Evolutionary conservation across 2,329 filamentous ascomycete genomes (phyloP).

Genomic region (Endothia cerciana): DNA sequence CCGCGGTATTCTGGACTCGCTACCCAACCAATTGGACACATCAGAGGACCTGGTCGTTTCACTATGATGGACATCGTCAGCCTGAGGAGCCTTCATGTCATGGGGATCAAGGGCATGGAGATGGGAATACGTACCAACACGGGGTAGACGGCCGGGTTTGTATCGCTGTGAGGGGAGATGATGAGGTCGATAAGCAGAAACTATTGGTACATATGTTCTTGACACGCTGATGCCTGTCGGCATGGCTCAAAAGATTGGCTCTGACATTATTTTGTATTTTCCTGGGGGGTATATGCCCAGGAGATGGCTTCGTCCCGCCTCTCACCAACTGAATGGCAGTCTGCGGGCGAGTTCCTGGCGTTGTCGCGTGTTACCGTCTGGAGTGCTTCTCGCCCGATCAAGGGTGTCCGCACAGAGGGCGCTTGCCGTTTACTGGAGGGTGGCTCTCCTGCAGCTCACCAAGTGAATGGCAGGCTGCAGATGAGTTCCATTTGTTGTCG

Average conservation of each 20-base stretch:
- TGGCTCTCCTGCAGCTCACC: constrained; percentile 1
- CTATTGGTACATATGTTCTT: not conserved
- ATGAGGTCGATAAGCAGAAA: not conserved
- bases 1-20: not conserved
- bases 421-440: not conserved
- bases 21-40: constrained; percentile 2
- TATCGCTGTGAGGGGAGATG: not conserved
- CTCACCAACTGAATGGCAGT: constrained; percentile 4
- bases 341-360: constrained; percentile 2
- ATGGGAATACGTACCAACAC: not conserved
- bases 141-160: not conserved
- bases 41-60: not conserved
- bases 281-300: constrained; percentile 3
- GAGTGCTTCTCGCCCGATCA: not conserved
- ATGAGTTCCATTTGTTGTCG: not conserved
- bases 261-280: not conserved
- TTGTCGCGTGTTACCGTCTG: not conserved
- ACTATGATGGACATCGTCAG: not conserved
- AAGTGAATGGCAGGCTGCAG: constrained; percentile 3
- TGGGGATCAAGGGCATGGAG: not conserved
- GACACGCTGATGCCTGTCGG: too few species aligned
- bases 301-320: not conserved
- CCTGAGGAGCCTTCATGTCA: not conserved
- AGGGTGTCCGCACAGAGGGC: not conserved
- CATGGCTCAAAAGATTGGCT: not conserved